Percentiles rank a stretch among this genome's conserved stretches.
These are phyloP conservation scores for Asterophora lycoperdoides DNA, from an alignment of 768 basidiomycete genomes.

Conservation along the genomic window DNA sequence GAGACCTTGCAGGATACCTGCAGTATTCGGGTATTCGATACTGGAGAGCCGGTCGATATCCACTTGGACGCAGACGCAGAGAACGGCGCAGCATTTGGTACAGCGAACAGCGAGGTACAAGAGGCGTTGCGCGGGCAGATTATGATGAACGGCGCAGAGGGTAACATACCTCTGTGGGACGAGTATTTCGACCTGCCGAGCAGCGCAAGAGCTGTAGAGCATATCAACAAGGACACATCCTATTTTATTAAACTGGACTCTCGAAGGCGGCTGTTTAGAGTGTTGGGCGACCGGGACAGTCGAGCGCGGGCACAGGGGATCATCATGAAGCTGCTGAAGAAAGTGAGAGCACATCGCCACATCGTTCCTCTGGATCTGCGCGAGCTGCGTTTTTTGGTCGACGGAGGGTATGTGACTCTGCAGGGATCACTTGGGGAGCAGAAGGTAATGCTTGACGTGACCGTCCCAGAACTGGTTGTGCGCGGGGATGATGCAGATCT, in stretches of 20 bases:
- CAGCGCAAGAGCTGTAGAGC: constrained; percentile 34
- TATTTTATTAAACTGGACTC: constrained; percentile 39
- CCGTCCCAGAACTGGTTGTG: constrained; percentile 37
- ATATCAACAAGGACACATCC: constrained; percentile 28
- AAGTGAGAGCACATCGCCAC: constrained; percentile 32
- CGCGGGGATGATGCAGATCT: constrained; percentile 31
- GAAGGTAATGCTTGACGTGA: constrained; percentile 41
- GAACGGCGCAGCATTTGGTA: constrained; percentile 30
- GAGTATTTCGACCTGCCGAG: constrained; percentile 43
- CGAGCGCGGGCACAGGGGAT: constrained; percentile 27
- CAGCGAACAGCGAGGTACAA: constrained; percentile 35
- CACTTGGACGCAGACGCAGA: constrained; percentile 34
- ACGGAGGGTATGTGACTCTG: constrained; percentile 34
- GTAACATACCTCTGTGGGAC: constrained; percentile 49
- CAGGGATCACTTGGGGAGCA: constrained; percentile 37
- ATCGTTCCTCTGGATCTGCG: constrained; percentile 31
- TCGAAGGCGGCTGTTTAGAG: constrained; percentile 31
- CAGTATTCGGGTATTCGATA: constrained; percentile 29
- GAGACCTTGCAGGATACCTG: constrained; percentile 24
- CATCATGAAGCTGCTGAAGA: constrained; percentile 35
- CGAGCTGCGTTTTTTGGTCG: constrained; percentile 34
- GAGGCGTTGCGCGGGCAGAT: constrained; percentile 33
- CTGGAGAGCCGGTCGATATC: constrained; percentile 30
- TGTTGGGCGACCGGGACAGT: constrained; percentile 34
- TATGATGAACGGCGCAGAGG: constrained; percentile 27